Conservation (phyloP, 306 rosid genomes). For the Quercus gilva region DNA sequence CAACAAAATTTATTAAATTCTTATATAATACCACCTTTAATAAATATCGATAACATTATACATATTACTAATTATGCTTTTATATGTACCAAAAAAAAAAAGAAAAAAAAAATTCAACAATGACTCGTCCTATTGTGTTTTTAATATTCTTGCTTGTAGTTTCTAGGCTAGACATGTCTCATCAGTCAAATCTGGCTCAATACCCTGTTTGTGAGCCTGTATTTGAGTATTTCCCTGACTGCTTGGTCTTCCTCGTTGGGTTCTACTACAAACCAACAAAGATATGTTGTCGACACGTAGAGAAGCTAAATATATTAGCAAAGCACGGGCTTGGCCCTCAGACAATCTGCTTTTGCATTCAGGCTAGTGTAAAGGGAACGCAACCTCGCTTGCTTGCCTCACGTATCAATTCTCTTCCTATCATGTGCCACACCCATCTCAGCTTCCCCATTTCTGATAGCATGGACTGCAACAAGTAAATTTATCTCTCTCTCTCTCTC, state of each 20-base stretch:
- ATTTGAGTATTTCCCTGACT: conserved; percentile 26
- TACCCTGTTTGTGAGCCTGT: conserved; percentile 18
- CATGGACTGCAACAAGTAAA: conserved; percentile 42
- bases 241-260: conserved; percentile 29
- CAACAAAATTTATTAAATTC: neutral
- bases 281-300: conserved; percentile 27
- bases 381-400: conserved; percentile 13
- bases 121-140: no score
- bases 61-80: no score
- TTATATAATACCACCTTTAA: neutral
- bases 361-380: conserved; percentile 27
- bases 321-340: conserved; percentile 11
- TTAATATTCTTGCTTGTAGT: no score
- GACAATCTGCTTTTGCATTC: conserved; percentile 32
- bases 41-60: no score
- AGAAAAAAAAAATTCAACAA: no score
- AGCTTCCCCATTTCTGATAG: conserved; percentile 41
- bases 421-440: conserved; percentile 28
- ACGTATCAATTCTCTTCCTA: conserved; percentile 21
- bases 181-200: no score
- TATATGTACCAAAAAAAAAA: no score
- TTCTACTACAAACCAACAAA: neutral
- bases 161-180: neutral
- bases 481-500: no score
- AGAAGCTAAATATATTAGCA: conserved; percentile 26